Percentiles rank a stretch among this genome's conserved stretches.
These are phyloP conservation scores for Anastatica hierochuntica DNA, from an alignment of 345 rosid genomes.

Conservation along the genomic window DNA sequence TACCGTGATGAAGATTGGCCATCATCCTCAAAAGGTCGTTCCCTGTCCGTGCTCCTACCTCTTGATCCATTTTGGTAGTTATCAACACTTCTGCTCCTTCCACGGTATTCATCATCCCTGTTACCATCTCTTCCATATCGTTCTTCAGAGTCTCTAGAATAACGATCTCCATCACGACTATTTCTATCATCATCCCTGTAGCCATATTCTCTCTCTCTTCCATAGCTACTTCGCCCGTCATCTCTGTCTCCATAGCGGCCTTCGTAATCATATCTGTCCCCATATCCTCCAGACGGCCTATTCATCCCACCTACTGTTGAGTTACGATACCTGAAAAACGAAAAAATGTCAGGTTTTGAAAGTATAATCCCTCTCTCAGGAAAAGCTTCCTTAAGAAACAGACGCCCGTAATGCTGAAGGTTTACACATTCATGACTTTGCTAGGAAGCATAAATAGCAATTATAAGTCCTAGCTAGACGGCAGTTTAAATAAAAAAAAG, in stretches of 20 bases:
- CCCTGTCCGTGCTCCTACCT: constrained; percentile 62
- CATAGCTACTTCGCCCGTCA: constrained; percentile 69
- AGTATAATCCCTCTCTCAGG: background rate
- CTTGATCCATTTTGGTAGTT: constrained; percentile 47
- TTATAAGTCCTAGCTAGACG: too few species aligned
- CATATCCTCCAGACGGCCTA: constrained; percentile 60
- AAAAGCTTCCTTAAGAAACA: background rate
- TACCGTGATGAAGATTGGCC: constrained; percentile 63
- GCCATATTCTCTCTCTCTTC: constrained; percentile 69
- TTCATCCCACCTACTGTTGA: constrained; percentile 61
- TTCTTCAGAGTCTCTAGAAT: constrained; percentile 70
- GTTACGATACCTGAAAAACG: constrained; percentile 51
- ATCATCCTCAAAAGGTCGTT: constrained; percentile 52
- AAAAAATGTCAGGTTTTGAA: background rate
- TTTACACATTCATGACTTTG: too few species aligned
- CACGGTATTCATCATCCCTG: constrained; percentile 70
- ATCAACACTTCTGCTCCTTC: constrained; percentile 72
- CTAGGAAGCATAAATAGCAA: background rate
- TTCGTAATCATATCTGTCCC: constrained; percentile 61
- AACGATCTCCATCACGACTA: constrained; percentile 62
- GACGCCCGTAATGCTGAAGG: background rate
- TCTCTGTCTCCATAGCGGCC: too few species aligned
- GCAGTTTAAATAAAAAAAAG: background rate
- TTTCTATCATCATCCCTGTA: constrained; percentile 79
- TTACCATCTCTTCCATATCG: constrained; percentile 61